These are phyloP conservation scores for Aureobasidium melanogenum DNA, from an alignment of 2,329 filamentous ascomycete species.

Conservation along the genomic window DNA sequence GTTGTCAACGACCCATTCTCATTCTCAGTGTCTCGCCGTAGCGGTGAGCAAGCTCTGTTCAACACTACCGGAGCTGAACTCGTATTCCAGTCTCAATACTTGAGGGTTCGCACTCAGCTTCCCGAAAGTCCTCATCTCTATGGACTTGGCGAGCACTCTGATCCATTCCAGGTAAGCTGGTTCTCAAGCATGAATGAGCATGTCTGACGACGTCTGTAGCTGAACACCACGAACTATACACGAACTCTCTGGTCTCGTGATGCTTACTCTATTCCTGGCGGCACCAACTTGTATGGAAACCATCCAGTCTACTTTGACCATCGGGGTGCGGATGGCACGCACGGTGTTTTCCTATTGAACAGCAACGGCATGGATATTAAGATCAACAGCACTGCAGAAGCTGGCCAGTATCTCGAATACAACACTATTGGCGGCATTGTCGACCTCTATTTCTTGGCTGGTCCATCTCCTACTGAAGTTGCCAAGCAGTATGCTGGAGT, in stretches of 20 bases:
- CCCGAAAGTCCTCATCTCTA: conserved; percentile 64
- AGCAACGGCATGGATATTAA: conserved; percentile 70
- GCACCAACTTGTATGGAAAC: conserved; percentile 61
- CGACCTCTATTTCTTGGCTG: conserved; percentile 51
- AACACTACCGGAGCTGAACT: conserved; percentile 59
- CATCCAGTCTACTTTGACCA: conserved; percentile 73
- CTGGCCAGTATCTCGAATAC: conserved; percentile 66
- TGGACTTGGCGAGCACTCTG: conserved; percentile 69
- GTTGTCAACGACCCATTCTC: conserved; percentile 53
- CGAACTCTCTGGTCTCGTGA: conserved; percentile 59
- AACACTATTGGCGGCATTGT: conserved; percentile 69
- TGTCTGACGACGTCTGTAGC: conserved; percentile 38
- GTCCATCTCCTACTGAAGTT: conserved; percentile 37
- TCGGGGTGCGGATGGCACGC: conserved; percentile 47
- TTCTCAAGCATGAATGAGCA: conserved; percentile 14
- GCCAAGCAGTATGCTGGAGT: conserved; percentile 43
- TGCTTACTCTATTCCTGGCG: conserved; percentile 49
- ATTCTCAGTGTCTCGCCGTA: conserved; percentile 54
- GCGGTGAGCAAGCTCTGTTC: conserved; percentile 53
- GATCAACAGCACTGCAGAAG: conserved; percentile 52
- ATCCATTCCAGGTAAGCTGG: conserved; percentile 36
- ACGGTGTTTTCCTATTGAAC: conserved; percentile 61
- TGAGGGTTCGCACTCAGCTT: conserved; percentile 62
- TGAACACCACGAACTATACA: conserved; percentile 61
- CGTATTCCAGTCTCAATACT: conserved; percentile 70